Conservation (phyloP, 2,329 filamentous ascomycete species). For the Furcasterigmium furcatum region DNA sequence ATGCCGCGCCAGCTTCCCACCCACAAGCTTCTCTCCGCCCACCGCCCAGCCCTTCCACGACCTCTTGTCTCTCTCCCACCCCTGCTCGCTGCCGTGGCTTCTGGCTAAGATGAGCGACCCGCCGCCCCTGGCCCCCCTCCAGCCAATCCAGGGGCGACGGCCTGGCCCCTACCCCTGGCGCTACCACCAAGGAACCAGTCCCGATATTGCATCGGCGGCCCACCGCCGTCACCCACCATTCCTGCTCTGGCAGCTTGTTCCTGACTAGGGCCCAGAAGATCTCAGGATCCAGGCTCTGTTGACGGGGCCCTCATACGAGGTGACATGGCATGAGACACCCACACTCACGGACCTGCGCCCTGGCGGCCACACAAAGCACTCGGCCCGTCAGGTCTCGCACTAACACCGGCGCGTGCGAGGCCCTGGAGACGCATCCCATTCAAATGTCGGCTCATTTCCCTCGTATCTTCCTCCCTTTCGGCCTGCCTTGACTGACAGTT, state of each 20-base stretch:
- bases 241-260: slow-evolving; percentile 1
- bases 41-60: not conserved
- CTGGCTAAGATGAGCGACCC: slow-evolving; percentile 3
- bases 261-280: slow-evolving; percentile 2
- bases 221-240: slow-evolving; percentile 1
- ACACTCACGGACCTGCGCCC: no score
- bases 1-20: not conserved
- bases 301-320: not conserved
- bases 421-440: slow-evolving; percentile 6
- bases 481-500: not conserved
- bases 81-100: not conserved
- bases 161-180: slow-evolving; percentile 3
- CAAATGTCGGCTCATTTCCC: slow-evolving; percentile 10
- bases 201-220: slow-evolving; percentile 2
- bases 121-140: not conserved
- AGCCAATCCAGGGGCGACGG: slow-evolving; percentile 3
- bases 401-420: slow-evolving; percentile 1
- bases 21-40: not conserved
- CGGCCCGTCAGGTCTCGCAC: not conserved
- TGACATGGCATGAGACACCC: not conserved
- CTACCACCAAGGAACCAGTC: not conserved
- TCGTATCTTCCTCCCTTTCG: slow-evolving; percentile 2
- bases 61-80: not conserved
- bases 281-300: not conserved
- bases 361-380: not conserved